Percentiles rank a stretch among this genome's conserved stretches.
These are phyloP conservation scores for Yamadazyma membranifaciens DNA, from an alignment of 1,139 yeast species.

Conservation along the genomic window DNA sequence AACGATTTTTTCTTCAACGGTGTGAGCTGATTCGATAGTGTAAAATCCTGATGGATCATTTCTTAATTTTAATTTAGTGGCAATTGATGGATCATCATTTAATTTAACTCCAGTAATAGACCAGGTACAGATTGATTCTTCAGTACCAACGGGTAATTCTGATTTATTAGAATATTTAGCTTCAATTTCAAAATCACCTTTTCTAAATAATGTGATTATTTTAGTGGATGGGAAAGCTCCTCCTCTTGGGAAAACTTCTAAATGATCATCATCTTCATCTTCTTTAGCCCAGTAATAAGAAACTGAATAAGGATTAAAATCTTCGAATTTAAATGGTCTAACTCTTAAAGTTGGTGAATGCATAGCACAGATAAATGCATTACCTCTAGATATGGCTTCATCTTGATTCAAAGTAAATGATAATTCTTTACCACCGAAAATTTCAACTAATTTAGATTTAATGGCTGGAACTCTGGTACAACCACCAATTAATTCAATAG, in stretches of 20 bases:
- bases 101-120: slow-evolving; percentile 80
- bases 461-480: slow-evolving; percentile 96
- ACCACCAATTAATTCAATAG: slow-evolving; percentile 96
- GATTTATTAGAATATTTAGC: slow-evolving; percentile 81
- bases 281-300: slow-evolving; percentile 95
- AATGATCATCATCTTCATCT: slow-evolving; percentile 85
- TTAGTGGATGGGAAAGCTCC: slow-evolving; percentile 93
- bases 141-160: slow-evolving; percentile 71
- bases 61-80: slow-evolving; percentile 91
- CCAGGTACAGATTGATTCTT: slow-evolving; percentile 78
- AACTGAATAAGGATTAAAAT: slow-evolving; percentile 86
- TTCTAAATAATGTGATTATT: slow-evolving; percentile 90
- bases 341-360: slow-evolving; percentile 99
- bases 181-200: slow-evolving; percentile 80
- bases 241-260: slow-evolving; percentile 96
- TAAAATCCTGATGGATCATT: slow-evolving; percentile 96
- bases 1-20: slow-evolving; percentile 87
- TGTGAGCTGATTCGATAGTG: slow-evolving; percentile 91
- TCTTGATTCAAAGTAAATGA: slow-evolving; percentile 98
- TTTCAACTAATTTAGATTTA: slow-evolving; percentile 75
- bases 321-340: slow-evolving; percentile 98
- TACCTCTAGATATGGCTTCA: slow-evolving; percentile 99
- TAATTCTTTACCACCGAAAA: slow-evolving; percentile 75
- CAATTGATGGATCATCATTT: slow-evolving; percentile 70
- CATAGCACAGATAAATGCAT: slow-evolving; percentile 98